Evolutionary conservation across 1,284 basidiomycete genomes (phyloP).

Genomic region (Puccinia hordei): DNA sequence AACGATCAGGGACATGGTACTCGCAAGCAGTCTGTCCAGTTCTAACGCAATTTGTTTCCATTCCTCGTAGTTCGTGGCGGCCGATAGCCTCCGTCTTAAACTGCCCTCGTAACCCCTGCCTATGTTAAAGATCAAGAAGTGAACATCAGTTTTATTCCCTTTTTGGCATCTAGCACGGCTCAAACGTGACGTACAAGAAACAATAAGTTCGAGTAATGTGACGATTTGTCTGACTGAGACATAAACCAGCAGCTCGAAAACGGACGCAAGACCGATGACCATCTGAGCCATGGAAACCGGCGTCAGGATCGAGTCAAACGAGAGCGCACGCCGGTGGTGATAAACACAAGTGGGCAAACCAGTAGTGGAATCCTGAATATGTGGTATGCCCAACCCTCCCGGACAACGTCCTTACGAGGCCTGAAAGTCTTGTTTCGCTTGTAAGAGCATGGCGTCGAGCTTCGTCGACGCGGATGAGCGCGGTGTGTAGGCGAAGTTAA

Average conservation of each 20-base stretch:
- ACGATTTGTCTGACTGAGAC: slow-evolving; percentile 86
- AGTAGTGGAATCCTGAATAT: slow-evolving; percentile 84
- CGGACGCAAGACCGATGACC: slow-evolving; percentile 81
- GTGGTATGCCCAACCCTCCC: slow-evolving; percentile 75
- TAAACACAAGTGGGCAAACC: slow-evolving; percentile 61
- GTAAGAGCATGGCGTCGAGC: slow-evolving; percentile 2
- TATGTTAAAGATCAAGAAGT: not conserved
- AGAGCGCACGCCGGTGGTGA: too few species aligned
- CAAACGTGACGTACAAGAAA: slow-evolving; percentile 71
- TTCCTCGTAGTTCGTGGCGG: slow-evolving; percentile 6
- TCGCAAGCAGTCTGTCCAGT: not conserved
- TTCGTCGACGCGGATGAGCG: slow-evolving; percentile 6
- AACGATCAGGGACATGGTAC: not conserved
- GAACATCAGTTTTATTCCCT: not conserved
- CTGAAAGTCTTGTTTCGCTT: slow-evolving; percentile 63
- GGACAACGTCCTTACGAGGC: slow-evolving; percentile 59
- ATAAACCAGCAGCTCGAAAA: slow-evolving; percentile 78
- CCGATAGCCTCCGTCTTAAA: not conserved
- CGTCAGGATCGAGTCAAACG: not conserved
- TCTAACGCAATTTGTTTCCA: slow-evolving; percentile 18
- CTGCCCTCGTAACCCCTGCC: not conserved
- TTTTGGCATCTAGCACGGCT: not conserved
- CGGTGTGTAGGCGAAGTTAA: not conserved
- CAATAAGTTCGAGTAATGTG: slow-evolving; percentile 84
- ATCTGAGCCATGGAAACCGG: slow-evolving; percentile 61